Evolutionary conservation across 2,329 filamentous ascomycete genomes (phyloP), one percentile per base, ranked within the genome.

Genomic region (Tolypocladium album): DNA sequence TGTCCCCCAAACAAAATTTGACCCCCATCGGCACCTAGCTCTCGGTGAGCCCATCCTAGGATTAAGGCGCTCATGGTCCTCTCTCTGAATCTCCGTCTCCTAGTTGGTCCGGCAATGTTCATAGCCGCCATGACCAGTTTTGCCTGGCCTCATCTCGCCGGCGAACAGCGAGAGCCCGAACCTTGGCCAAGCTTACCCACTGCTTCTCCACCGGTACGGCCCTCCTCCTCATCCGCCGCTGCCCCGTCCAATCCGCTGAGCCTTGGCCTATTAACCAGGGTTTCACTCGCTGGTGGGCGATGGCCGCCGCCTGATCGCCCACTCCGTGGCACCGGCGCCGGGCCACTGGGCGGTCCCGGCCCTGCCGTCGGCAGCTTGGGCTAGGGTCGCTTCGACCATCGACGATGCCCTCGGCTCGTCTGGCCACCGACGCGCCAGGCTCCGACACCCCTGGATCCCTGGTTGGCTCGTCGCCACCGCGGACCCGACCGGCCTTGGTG

Each of bases 141-240:
- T 55, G 22, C 39, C 40, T 42, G 15, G n/a, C 38, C 27, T 27
- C 38, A 56, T 56, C 40, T 56, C 55, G 12, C 38, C 40, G 13
- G 17, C 1, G 15, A 52, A 20, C 47, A 42, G 38, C 39, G 7
- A 31, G 39, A 22, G 55, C 8, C 13, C 39, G 22, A 56, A 42
- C 36, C 55, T 42, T 42, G 55, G 47, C 36, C 38, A n/a, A 56
- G 34, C 47, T 31, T 31, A 8, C 15, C 47, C 47, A 50, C 47
- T 50, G 15, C 12, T 50, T 20, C 58, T 53, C 59, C 61, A 60
- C 61, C 61, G 61, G 59, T 60, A 58, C 60, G 60, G 58, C 61
- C 61, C 60, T 61, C 61, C 61, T 58, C 50, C 52, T 59, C 22
- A 39, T 27, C 38, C 24, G 58, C 12, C 17, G 27, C 50, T 8